These are phyloP conservation scores for Elongisporangium senticosum DNA, from an alignment of 352 stramenopile species.

Conservation along the genomic window DNA sequence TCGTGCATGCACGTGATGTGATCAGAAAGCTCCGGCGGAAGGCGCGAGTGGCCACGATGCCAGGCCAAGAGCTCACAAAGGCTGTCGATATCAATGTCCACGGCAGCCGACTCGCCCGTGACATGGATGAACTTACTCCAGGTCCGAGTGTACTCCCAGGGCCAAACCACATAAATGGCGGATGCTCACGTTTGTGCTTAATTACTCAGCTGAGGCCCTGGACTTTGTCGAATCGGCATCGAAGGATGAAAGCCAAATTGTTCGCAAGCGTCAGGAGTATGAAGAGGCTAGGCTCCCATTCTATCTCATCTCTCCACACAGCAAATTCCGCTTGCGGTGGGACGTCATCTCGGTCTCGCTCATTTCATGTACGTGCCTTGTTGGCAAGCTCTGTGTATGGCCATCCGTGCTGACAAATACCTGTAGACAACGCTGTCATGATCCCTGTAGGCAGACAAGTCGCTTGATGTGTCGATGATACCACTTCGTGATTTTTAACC, in stretches of 20 bases:
- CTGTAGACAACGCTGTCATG: slow-evolving; percentile 64
- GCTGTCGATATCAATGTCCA: slow-evolving; percentile 21
- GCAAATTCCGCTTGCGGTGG: slow-evolving; percentile 75
- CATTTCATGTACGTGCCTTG: slow-evolving; percentile 53
- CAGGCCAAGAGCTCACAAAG: slow-evolving; percentile 20
- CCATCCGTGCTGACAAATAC: background rate
- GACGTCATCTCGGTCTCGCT: slow-evolving; percentile 63
- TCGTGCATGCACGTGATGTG: slow-evolving; percentile 56
- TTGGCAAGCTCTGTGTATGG: background rate
- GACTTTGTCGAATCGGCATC: slow-evolving; percentile 73
- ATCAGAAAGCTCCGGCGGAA: slow-evolving; percentile 55
- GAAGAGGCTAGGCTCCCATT: slow-evolving; percentile 76
- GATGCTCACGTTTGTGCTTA: background rate
- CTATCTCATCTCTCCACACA: slow-evolving; percentile 68
- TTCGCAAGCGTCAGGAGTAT: slow-evolving; percentile 79
- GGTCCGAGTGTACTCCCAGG: slow-evolving; percentile 18
- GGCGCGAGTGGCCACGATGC: slow-evolving; percentile 32
- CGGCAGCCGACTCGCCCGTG: slow-evolving; percentile 24
- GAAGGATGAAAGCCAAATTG: slow-evolving; percentile 83
- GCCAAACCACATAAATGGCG: background rate
- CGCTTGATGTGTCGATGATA: background rate
- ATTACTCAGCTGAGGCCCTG: slow-evolving; percentile 48
- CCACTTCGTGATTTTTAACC: background rate
- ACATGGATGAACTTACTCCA: slow-evolving; percentile 81
- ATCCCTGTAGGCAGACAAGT: slow-evolving; percentile 51